These are phyloP conservation scores for Scedosporium minutisporum DNA, from an alignment of 2,329 filamentous ascomycete species.

Conservation along the genomic window DNA sequence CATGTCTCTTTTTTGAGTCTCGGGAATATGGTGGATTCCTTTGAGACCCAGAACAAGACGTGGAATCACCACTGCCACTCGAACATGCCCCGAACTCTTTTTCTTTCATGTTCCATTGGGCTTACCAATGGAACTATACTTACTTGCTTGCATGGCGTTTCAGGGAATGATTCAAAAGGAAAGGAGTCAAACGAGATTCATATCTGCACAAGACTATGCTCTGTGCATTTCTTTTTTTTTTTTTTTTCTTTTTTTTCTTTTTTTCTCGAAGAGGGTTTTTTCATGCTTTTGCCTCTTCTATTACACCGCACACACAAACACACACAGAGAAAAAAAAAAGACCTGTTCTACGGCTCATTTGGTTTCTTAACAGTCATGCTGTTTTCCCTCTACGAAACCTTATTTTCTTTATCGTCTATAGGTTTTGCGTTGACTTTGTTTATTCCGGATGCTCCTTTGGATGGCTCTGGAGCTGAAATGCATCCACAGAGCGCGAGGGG, in stretches of 20 bases:
- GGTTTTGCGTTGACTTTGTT: constrained; percentile 1
- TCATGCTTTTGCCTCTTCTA: neutral
- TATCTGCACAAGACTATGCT: constrained; percentile 1
- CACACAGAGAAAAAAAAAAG: no score
- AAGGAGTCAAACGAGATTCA: constrained; percentile 7
- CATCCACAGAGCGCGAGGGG: neutral
- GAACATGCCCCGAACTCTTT: constrained; percentile 3
- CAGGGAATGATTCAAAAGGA: constrained; percentile 1
- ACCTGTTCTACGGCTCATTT: neutral
- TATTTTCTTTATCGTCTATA: constrained; percentile 1
- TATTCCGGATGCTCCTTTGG: neutral
- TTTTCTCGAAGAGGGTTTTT: neutral
- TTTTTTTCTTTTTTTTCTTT: constrained; percentile 5
- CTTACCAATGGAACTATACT: neutral
- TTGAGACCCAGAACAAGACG: neutral
- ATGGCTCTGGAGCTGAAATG: neutral
- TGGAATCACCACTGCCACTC: neutral
- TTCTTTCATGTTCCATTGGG: constrained; percentile 7
- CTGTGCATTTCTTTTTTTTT: constrained; percentile 1
- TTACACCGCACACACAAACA: neutral
- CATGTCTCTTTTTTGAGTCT: constrained; percentile 15
- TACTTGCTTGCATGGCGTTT: constrained; percentile 7
- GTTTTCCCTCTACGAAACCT: neutral
- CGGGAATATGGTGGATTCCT: constrained; percentile 15
- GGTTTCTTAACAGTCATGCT: neutral